phyloP scores from a whole-genome alignment of 495 filamentous ascomycete genomes.

The Chaetomium tenue region DNA sequence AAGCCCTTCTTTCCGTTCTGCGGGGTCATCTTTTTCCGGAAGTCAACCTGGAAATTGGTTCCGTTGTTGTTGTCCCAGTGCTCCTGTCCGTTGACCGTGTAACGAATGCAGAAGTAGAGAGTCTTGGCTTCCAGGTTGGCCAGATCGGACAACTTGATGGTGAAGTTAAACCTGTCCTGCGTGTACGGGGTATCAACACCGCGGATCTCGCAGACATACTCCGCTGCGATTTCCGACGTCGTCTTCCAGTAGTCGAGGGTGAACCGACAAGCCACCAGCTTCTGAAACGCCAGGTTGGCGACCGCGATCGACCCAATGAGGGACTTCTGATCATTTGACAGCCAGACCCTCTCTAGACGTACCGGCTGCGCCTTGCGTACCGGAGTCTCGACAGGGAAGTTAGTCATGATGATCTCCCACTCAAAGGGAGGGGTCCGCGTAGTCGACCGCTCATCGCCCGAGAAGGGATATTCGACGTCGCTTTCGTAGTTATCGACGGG shows the following conservation, averaged over 20 bases:
- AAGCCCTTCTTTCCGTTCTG: constrained; percentile 54
- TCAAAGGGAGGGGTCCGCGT: constrained; percentile 59
- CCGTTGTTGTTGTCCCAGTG: constrained; percentile 92
- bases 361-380: constrained; percentile 64
- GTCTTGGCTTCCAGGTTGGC: constrained; percentile 88
- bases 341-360: constrained; percentile 75
- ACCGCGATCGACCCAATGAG: constrained; percentile 80
- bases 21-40: constrained; percentile 68
- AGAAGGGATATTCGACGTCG: constrained; percentile 85
- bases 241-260: constrained; percentile 98
- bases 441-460: constrained; percentile 48
- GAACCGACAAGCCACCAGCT: constrained; percentile 82
- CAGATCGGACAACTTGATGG: constrained; percentile 86
- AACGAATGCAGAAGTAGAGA: constrained; percentile 87
- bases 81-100: constrained; percentile 79
- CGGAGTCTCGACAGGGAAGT: constrained; percentile 72
- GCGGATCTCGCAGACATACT: constrained; percentile 77
- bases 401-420: constrained; percentile 81
- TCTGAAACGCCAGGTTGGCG: constrained; percentile 87
- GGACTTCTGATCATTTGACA: constrained; percentile 81
- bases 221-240: constrained; percentile 86
- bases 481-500: constrained; percentile 82
- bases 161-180: constrained; percentile 88
- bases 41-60: constrained; percentile 90
- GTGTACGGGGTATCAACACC: constrained; percentile 63